phyloP scores from a whole-genome alignment of 2,329 filamentous ascomycete species.

The Calonectria henricotiae region DNA sequence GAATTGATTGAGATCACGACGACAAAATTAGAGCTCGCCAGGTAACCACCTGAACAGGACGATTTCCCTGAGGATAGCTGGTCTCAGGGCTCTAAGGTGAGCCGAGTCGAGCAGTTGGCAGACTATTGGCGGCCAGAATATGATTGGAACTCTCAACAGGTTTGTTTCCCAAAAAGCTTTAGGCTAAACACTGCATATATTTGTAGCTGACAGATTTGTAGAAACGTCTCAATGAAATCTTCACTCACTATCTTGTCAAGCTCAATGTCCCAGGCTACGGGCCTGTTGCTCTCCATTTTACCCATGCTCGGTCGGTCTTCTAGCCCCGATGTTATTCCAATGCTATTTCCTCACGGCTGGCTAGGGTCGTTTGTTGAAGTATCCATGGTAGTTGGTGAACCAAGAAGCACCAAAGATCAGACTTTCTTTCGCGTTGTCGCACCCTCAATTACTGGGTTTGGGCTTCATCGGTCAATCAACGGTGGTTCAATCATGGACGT shows the following conservation, averaged over 20 bases:
- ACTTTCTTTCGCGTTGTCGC: conserved; percentile 68
- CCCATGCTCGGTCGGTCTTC: conserved; percentile 20
- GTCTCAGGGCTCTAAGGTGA: conserved; percentile 41
- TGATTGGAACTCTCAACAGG: conserved; percentile 36
- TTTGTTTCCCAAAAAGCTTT: background rate
- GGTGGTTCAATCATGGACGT: background rate
- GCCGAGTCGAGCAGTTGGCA: conserved; percentile 32
- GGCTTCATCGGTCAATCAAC: conserved; percentile 52
- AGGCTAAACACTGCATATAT: too few relatives aligned
- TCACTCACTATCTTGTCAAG: conserved; percentile 41
- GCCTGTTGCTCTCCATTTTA: conserved; percentile 30
- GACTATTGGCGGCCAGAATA: conserved; percentile 38
- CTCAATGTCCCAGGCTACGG: conserved; percentile 40
- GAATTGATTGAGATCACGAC: conserved; percentile 36
- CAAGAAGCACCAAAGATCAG: conserved; percentile 55
- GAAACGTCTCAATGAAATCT: conserved; percentile 31
- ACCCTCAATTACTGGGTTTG: conserved; percentile 65
- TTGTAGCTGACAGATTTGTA: background rate
- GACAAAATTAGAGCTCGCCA: conserved; percentile 31
- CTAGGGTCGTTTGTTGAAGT: conserved; percentile 78
- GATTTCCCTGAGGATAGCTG: conserved; percentile 37
- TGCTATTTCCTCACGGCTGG: conserved; percentile 53
- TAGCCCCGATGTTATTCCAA: conserved; percentile 2
- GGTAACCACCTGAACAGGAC: conserved; percentile 34
- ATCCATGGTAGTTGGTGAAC: conserved; percentile 69